phyloP scores from a whole-genome alignment of 495 filamentous ascomycete genomes.

The Penicillium taxi region DNA sequence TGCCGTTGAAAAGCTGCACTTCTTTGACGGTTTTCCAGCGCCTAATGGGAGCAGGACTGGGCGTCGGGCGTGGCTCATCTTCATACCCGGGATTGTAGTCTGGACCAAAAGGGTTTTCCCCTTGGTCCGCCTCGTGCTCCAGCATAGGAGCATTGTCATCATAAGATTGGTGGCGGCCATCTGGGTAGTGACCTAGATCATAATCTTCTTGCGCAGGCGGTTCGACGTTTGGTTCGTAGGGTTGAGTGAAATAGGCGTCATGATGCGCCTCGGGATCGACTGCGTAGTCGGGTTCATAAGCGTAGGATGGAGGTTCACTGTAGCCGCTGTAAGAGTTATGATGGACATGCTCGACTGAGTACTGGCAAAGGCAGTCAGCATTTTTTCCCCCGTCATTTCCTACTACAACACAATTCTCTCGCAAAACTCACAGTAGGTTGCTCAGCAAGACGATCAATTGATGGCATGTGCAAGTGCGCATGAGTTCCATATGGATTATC shows the following conservation, averaged over 20 bases:
- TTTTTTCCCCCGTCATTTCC: background rate
- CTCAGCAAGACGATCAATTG: slow-evolving; percentile 57
- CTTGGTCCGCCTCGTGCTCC: slow-evolving; percentile 36
- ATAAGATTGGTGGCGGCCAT: slow-evolving; percentile 41
- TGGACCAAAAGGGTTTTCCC: slow-evolving; percentile 49
- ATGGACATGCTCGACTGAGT: slow-evolving; percentile 72
- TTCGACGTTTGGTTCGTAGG: slow-evolving; percentile 56
- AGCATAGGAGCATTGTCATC: slow-evolving; percentile 60
- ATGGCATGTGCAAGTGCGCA: slow-evolving; percentile 61
- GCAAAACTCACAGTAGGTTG: slow-evolving; percentile 59
- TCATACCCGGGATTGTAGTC: slow-evolving; percentile 42
- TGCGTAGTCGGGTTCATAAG: slow-evolving; percentile 56
- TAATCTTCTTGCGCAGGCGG: slow-evolving; percentile 55
- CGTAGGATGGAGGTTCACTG: slow-evolving; percentile 48
- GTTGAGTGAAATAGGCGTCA: slow-evolving; percentile 76
- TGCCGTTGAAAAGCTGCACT: slow-evolving; percentile 92
- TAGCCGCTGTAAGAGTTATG: slow-evolving; percentile 63
- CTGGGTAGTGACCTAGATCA: slow-evolving; percentile 45
- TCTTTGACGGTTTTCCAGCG: slow-evolving; percentile 99
- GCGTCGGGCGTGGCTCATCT: slow-evolving; percentile 42
- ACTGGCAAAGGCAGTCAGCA: slow-evolving; percentile 32
- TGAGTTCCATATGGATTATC: slow-evolving; percentile 51
- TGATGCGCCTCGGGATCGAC: slow-evolving; percentile 77
- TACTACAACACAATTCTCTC: background rate
- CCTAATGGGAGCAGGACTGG: slow-evolving; percentile 62